phyloP scores from a whole-genome alignment of 371 early-diverging fungal species.

The Nematocida homosporus region DNA sequence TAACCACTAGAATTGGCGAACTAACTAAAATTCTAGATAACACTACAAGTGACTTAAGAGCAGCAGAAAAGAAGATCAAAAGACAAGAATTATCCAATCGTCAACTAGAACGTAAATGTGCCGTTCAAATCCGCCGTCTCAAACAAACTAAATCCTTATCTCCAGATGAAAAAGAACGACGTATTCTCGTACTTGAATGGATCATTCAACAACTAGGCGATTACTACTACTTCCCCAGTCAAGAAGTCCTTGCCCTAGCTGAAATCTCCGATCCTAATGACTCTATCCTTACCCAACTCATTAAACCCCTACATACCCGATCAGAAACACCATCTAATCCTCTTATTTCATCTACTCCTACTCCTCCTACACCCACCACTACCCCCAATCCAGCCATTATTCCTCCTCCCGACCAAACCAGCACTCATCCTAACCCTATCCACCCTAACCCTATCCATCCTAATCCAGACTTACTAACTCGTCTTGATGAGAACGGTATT shows the following conservation, averaged over 20 bases:
- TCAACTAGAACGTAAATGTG: background rate
- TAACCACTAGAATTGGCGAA: background rate
- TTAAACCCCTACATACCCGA: background rate
- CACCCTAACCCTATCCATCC: background rate
- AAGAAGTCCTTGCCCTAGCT: constrained; percentile 20
- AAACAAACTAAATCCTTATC: background rate
- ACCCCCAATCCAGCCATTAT: too few species aligned
- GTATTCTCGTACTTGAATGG: constrained; percentile 34
- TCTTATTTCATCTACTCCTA: too few species aligned
- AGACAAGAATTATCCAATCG: background rate
- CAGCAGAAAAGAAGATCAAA: background rate
- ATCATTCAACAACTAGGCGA: constrained; percentile 18
- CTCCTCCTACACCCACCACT: too few species aligned
- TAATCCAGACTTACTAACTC: constrained; percentile 25
- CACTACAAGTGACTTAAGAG: background rate
- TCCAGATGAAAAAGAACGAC: background rate
- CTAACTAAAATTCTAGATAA: constrained; percentile 1
- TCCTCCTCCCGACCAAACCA: too few species aligned
- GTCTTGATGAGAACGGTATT: constrained; percentile 48
- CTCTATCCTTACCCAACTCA: background rate
- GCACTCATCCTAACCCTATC: background rate
- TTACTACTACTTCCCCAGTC: constrained; percentile 4
- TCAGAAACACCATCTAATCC: too few species aligned
- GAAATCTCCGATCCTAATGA: constrained; percentile 40
- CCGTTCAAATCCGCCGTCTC: constrained; percentile 4